Conservation (phyloP, 1,139 yeast species). For the Blastobotrys illinoisensis region DNA sequence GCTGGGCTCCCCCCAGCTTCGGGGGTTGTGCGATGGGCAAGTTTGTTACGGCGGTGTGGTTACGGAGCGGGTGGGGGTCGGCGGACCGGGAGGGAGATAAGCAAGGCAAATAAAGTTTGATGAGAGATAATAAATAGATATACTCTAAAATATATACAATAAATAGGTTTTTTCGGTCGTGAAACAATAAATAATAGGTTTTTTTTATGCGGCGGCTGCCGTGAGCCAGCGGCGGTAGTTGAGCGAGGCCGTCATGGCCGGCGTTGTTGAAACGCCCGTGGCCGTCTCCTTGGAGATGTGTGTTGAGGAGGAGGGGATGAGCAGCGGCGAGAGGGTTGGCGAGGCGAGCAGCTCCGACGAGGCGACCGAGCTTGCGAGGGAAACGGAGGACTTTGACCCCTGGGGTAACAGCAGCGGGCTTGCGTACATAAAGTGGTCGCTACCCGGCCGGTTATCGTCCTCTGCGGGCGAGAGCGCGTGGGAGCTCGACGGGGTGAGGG, state of each 20-base stretch:
- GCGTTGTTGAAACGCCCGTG: conserved; percentile 4
- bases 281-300: background rate
- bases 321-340: conserved; percentile 22
- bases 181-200: background rate
- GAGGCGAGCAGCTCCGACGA: conserved; percentile 5
- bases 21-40: too few species aligned
- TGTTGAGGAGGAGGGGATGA: conserved; percentile 14
- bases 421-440: conserved; percentile 24
- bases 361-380: background rate
- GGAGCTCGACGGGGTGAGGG: conserved; percentile 13
- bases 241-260: conserved; percentile 16
- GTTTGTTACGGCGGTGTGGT: too few species aligned
- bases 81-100: background rate
- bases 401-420: conserved; percentile 26
- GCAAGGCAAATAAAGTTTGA: background rate
- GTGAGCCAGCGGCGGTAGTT: conserved; percentile 25
- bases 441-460: background rate
- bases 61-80: too few species aligned
- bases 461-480: background rate
- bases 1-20: too few species aligned
- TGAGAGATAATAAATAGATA: background rate
- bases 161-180: background rate
- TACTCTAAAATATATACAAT: conserved; percentile 4
- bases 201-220: conserved; percentile 2
- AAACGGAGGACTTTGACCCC: conserved; percentile 4